Percentiles rank a stretch among this genome's conserved stretches.
Conservation (phyloP, 129 eudicot species). For the Saposhnikovia divaricata region DNA sequence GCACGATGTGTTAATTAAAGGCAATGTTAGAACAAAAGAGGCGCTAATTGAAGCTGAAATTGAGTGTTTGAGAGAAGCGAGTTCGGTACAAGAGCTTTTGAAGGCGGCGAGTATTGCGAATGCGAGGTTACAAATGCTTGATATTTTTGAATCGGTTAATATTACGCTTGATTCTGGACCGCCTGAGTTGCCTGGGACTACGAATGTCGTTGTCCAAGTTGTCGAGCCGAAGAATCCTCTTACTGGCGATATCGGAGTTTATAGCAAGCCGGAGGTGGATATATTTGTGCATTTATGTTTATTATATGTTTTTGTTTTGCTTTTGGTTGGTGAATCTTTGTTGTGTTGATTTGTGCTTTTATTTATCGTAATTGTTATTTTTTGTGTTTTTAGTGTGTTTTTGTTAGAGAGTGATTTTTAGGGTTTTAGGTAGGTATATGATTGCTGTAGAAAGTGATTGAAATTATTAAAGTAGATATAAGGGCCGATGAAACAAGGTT, state of each 20-base stretch:
- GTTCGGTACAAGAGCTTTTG: slow-evolving; percentile 59
- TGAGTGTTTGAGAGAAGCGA: slow-evolving; percentile 35
- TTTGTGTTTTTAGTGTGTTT: neutral
- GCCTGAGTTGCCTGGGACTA: slow-evolving; percentile 67
- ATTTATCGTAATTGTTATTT: neutral
- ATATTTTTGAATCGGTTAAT: slow-evolving; percentile 60
- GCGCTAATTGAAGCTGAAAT: slow-evolving; percentile 58
- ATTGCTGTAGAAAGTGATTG: neutral
- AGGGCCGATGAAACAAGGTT: no score
- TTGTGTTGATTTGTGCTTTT: neutral
- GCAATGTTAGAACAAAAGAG: slow-evolving; percentile 69
- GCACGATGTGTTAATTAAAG: slow-evolving; percentile 75
- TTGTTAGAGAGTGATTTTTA: neutral
- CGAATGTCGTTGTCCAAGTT: slow-evolving; percentile 68
- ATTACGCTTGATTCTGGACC: slow-evolving; percentile 82
- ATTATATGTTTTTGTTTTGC: neutral
- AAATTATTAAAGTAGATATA: no score
- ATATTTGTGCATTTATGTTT: neutral
- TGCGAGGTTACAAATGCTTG: slow-evolving; percentile 51
- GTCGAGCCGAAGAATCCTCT: slow-evolving; percentile 53
- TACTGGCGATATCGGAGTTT: slow-evolving; percentile 60
- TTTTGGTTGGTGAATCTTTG: neutral
- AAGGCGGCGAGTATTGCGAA: slow-evolving; percentile 57
- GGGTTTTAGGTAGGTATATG: neutral
- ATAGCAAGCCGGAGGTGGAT: slow-evolving; percentile 68